Percentiles rank a stretch among this genome's conserved stretches.
Evolutionary conservation across 2,329 filamentous ascomycete genomes (phyloP).

Genomic region (Sporothrix luriei): DNA sequence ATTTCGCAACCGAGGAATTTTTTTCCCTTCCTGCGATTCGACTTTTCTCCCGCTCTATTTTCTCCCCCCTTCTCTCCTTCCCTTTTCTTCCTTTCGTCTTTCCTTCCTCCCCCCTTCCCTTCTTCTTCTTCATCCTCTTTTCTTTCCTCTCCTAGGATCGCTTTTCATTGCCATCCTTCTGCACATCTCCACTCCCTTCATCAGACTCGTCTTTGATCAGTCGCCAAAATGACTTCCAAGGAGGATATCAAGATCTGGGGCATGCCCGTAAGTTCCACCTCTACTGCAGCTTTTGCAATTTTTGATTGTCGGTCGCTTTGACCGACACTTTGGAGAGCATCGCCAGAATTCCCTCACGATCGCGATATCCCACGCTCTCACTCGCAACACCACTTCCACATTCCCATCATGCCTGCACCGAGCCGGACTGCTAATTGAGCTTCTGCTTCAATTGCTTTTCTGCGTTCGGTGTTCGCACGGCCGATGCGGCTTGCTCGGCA

Average conservation of each 20-base stretch:
- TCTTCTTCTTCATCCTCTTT: slow-evolving; percentile 44
- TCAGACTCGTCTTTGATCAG: slow-evolving; percentile 49
- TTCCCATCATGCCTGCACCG: neutral
- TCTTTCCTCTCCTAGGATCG: slow-evolving; percentile 39
- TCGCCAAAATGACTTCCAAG: slow-evolving; percentile 58
- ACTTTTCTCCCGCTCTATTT: slow-evolving; percentile 10
- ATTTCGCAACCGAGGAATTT: slow-evolving; percentile 45
- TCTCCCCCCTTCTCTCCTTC: slow-evolving; percentile 16
- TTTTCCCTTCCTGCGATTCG: slow-evolving; percentile 40
- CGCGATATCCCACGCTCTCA: neutral
- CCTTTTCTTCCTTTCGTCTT: slow-evolving; percentile 23
- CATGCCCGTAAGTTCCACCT: slow-evolving; percentile 62
- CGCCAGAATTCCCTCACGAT: slow-evolving; percentile 40
- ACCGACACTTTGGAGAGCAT: slow-evolving; percentile 30
- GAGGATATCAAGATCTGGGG: slow-evolving; percentile 63
- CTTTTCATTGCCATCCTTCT: slow-evolving; percentile 35
- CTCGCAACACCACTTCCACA: neutral
- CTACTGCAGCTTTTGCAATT: neutral
- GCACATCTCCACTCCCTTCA: slow-evolving; percentile 45
- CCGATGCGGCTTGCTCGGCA: neutral
- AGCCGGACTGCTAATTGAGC: slow-evolving; percentile 24
- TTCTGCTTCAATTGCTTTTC: slow-evolving; percentile 7
- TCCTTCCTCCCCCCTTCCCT: slow-evolving; percentile 13
- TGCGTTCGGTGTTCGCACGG: neutral
- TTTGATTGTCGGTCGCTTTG: slow-evolving; percentile 39